Conservation (phyloP, 2,329 filamentous ascomycete genomes). For the Elsinoe arachidis region DNA sequence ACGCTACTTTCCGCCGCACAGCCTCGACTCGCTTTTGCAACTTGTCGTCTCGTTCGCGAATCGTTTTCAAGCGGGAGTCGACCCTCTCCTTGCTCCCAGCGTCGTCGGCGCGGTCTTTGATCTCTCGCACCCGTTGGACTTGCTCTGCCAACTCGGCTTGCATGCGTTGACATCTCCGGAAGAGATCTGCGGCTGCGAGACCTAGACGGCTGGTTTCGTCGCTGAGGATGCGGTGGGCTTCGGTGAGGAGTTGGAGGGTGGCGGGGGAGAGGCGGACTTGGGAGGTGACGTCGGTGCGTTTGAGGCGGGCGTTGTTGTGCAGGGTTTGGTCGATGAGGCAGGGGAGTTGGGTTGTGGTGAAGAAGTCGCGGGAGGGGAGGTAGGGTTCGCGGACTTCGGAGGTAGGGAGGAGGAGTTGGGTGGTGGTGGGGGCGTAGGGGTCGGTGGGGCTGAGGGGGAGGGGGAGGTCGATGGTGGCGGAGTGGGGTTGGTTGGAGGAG, state of each 20-base stretch:
- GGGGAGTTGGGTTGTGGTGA: conserved; percentile 48
- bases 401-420: conserved; percentile 30
- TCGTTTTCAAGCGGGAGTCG: conserved; percentile 48
- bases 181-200: conserved; percentile 62
- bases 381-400: conserved; percentile 58
- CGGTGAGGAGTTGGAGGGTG: conserved; percentile 62
- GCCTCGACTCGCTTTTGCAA: conserved; percentile 53
- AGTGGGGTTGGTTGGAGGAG: conserved; percentile 40
- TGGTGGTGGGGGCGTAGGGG: conserved; percentile 17
- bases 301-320: conserved; percentile 41
- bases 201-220: conserved; percentile 62
- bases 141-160: conserved; percentile 61
- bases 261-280: conserved; percentile 62
- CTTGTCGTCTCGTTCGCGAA: conserved; percentile 47
- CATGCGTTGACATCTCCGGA: conserved; percentile 60
- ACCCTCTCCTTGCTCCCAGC: conserved; percentile 53
- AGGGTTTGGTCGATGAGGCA: conserved; percentile 48
- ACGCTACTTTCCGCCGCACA: conserved; percentile 42
- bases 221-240: conserved; percentile 62
- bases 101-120: conserved; percentile 57
- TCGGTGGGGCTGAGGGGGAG: conserved; percentile 21
- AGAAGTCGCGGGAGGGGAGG: conserved; percentile 54
- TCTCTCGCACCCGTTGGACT: conserved; percentile 55
- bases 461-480: conserved; percentile 44
- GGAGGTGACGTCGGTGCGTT: conserved; percentile 55